A percentile compares a stretch with the other conserved stretches of the same genome.
Conservation (phyloP, 257 asterid genomes). For the Osmanthus fragrans region DNA sequence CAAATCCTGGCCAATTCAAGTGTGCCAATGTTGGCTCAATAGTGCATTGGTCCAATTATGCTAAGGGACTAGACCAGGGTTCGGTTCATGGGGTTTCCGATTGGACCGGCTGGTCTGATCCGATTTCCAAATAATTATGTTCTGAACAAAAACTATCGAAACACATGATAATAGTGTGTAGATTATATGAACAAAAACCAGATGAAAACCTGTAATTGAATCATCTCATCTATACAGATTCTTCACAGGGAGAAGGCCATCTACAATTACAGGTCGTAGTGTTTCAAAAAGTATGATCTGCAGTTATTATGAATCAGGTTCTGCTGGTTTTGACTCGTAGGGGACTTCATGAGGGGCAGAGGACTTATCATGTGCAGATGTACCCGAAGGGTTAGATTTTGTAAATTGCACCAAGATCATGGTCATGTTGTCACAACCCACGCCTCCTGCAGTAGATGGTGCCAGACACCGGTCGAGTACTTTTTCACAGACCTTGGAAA, state of each 20-base stretch:
- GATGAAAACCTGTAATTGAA: not conserved
- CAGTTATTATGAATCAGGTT: not conserved
- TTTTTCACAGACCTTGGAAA: conserved; percentile 58
- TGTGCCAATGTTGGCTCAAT: too few relatives aligned
- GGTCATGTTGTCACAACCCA: conserved; percentile 77
- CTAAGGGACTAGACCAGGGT: too few relatives aligned
- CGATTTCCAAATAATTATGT: too few relatives aligned
- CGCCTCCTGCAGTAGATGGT: conserved; percentile 62
- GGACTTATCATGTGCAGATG: conserved; percentile 24
- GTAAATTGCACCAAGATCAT: conserved; percentile 62
- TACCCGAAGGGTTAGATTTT: conserved; percentile 29
- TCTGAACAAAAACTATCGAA: not conserved
- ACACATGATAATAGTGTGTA: too few relatives aligned
- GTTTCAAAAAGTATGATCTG: not conserved
- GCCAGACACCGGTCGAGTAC: conserved; percentile 60
- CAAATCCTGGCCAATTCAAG: too few relatives aligned
- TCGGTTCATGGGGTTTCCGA: too few relatives aligned
- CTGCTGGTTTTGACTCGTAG: not conserved
- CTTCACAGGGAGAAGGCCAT: not conserved
- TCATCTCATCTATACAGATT: not conserved
- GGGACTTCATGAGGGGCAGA: conserved; percentile 14
- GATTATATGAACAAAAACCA: not conserved
- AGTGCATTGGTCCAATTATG: too few relatives aligned
- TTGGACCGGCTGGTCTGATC: too few relatives aligned
- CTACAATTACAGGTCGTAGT: not conserved